A percentile compares a stretch with the other conserved stretches of the same genome.
These are phyloP conservation scores for Komagataea norvegica DNA, from an alignment of 1,139 yeast genomes.

Conservation along the genomic window DNA sequence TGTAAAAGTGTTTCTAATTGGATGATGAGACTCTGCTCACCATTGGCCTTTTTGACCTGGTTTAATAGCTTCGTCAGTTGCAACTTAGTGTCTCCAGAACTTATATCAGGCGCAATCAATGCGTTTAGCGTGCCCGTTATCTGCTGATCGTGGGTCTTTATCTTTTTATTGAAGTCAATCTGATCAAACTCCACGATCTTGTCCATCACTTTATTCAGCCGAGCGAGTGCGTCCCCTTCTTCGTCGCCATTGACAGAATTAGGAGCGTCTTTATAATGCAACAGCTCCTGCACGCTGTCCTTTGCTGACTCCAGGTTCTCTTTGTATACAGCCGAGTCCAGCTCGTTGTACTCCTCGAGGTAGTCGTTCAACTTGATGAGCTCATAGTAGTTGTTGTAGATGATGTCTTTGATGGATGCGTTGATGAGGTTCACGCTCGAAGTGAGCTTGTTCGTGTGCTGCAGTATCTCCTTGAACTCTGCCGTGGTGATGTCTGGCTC, in stretches of 20 bases:
- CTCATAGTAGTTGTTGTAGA: conserved; percentile 49
- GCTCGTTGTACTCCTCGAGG: conserved; percentile 30
- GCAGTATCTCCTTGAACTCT: conserved; percentile 34
- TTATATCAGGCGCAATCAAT: conserved; percentile 1
- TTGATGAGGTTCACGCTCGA: conserved; percentile 40
- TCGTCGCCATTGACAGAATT: background rate
- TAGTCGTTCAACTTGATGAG: conserved; percentile 43
- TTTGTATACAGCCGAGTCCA: conserved; percentile 6
- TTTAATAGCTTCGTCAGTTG: conserved; percentile 14
- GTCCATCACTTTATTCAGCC: conserved; percentile 19
- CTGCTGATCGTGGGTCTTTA: background rate
- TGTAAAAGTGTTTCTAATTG: conserved; percentile 13
- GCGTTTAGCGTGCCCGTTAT: background rate
- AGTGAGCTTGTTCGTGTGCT: conserved; percentile 36
- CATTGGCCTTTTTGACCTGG: conserved; percentile 8
- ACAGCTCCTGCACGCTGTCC: conserved; percentile 4
- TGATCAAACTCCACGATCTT: conserved; percentile 17
- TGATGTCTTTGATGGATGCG: conserved; percentile 44
- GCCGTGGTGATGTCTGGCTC: conserved; percentile 35
- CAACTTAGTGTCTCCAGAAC: conserved; percentile 5
- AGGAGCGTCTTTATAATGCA: background rate
- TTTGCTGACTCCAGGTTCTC: background rate
- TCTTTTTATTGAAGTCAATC: conserved; percentile 5
- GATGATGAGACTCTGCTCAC: conserved; percentile 12
- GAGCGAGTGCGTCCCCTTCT: conserved; percentile 10